Conservation (phyloP, 352 stramenopile genomes). For the Globisporangium recalcitrans region DNA sequence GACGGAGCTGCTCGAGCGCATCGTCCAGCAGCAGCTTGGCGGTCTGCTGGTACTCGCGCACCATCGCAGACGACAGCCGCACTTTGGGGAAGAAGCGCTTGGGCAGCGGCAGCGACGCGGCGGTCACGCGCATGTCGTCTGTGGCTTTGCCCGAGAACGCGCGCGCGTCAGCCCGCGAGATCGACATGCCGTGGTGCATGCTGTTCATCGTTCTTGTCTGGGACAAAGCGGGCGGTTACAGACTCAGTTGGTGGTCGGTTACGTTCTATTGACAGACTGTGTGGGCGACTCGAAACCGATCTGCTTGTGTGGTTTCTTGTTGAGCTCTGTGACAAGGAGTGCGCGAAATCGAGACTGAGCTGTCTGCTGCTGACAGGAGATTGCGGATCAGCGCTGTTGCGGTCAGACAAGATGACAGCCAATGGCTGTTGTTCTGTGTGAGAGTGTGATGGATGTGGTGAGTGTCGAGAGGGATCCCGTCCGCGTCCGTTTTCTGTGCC, state of each 20-base stretch:
- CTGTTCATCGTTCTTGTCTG: neutral
- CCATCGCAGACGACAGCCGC: constrained; percentile 26
- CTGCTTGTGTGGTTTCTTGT: neutral
- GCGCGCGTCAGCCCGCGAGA: constrained; percentile 15
- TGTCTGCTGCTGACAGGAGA: neutral
- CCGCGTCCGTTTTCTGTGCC: neutral
- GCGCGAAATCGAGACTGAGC: constrained; percentile 6
- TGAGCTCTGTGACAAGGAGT: neutral
- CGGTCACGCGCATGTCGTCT: constrained; percentile 11
- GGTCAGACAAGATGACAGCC: neutral
- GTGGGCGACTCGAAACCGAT: neutral
- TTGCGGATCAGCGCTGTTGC: neutral
- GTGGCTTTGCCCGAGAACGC: constrained; percentile 11
- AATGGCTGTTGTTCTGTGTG: neutral
- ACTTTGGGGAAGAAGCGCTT: constrained; percentile 42
- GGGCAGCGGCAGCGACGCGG: constrained; percentile 39
- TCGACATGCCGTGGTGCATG: constrained; percentile 13
- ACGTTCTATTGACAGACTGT: neutral
- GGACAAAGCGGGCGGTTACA: neutral
- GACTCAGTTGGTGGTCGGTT: neutral
- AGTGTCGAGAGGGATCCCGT: neutral
- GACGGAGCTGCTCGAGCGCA: constrained; percentile 30
- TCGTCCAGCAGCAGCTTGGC: constrained; percentile 40
- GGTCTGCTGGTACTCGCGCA: constrained; percentile 37
- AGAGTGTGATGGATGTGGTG: neutral